Evolutionary conservation across 495 filamentous ascomycete species (phyloP), one percentile per base, ranked within the genome.

Genomic region (Hypoxylon subgilvum): DNA sequence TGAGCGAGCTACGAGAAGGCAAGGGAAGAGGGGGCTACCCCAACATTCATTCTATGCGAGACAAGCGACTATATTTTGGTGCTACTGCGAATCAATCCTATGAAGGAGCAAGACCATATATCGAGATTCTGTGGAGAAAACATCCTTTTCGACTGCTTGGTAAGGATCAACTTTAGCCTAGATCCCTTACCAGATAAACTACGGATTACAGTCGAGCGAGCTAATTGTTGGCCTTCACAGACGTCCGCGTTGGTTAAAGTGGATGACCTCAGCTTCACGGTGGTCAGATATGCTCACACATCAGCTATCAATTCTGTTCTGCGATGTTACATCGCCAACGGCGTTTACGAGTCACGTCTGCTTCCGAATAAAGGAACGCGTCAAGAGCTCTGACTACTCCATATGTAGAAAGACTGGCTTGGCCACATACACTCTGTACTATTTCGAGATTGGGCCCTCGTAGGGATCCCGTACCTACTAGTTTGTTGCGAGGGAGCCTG

Each of bases 101-200:
- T 27, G 23, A 27, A 27, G 23, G 8, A 27, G 23, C 23, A 8
- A 27, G 4, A 8, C 8, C 3, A 8, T 27, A 8, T 4, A 27
- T 8, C 8, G 23, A 27, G 8, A 27, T 27, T 3, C 23, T 8
- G 8, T 27, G 23, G 23, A 8, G 8, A 27, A 3, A 3, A 8
- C 8, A 27, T 8, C 4, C 23, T 8, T 8, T 27, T 27, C 8
- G 23, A 32, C 25, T 32, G 6, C 2, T 25, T 25, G 19, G 32
- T 5, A n/a, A 30, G 22, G 46, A 50, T 30, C 36, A 31, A 52
- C 18, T 16, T 46, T 45, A 14, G 41, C 22, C 22, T 27, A 35
- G 28, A 30, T 30, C 18, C 38, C 27, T 28, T 13, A 23, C 23
- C 30, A n/a, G n/a, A n/a, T n/a, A n/a, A n/a, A n/a, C n/a, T n/a